Conservation (phyloP, 1,284 basidiomycete species). For the Bondarzewia mesenterica region DNA sequence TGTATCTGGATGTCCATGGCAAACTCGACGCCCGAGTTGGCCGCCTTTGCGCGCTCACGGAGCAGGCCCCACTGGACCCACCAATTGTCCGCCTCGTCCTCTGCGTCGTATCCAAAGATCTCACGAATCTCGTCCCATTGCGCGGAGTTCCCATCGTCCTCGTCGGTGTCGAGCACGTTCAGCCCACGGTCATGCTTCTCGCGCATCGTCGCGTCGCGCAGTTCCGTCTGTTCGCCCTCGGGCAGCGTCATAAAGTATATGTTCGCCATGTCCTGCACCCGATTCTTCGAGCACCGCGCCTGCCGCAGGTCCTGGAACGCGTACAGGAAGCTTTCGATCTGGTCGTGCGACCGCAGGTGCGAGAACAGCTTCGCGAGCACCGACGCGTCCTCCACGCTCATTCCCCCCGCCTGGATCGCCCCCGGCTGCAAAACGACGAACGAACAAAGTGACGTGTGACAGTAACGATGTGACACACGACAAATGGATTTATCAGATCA, state of each 20-base stretch:
- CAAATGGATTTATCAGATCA: too few relatives aligned
- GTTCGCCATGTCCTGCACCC: constrained; percentile 28
- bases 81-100: constrained; percentile 29
- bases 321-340: constrained; percentile 41
- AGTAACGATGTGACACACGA: too few relatives aligned
- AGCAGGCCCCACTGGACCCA: constrained; percentile 28
- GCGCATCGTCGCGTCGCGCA: constrained; percentile 35
- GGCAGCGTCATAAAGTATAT: constrained; percentile 31
- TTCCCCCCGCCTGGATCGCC: constrained; percentile 38
- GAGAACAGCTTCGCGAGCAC: constrained; percentile 51
- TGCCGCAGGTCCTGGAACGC: constrained; percentile 46
- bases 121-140: constrained; percentile 21
- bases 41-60: constrained; percentile 19
- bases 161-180: constrained; percentile 23
- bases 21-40: neutral
- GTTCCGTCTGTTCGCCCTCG: constrained; percentile 28
- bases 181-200: constrained; percentile 29
- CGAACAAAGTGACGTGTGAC: too few relatives aligned
- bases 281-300: constrained; percentile 30
- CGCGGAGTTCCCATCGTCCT: constrained; percentile 18
- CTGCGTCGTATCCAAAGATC: constrained; percentile 26
- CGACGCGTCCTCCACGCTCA: constrained; percentile 49
- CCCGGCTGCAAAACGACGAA: constrained; percentile 34
- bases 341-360: constrained; percentile 38
- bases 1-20: neutral